A percentile compares a stretch with the other conserved stretches of the same genome.
These are phyloP conservation scores for Boletus vermiculosoides DNA, from an alignment of 768 basidiomycete genomes.

Conservation along the genomic window DNA sequence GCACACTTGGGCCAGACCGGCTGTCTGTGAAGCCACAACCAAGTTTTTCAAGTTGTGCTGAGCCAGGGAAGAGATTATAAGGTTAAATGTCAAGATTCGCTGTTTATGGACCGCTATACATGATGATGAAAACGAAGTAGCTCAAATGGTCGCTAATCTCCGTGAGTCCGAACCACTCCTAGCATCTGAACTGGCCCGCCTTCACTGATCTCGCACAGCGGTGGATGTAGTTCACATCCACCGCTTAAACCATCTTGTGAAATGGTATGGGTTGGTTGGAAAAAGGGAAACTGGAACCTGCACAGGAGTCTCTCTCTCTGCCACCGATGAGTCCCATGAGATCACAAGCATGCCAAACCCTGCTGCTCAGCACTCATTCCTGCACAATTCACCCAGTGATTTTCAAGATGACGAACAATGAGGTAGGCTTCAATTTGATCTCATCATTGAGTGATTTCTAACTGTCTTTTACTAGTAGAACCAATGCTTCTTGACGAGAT, in stretches of 20 bases:
- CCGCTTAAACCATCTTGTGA: not conserved
- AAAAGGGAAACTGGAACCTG: not conserved
- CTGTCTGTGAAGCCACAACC: not conserved
- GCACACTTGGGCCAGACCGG: not conserved
- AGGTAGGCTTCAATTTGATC: not conserved
- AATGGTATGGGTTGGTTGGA: not conserved
- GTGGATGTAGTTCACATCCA: not conserved
- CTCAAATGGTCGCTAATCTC: not conserved
- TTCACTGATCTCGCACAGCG: not conserved
- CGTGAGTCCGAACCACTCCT: not conserved
- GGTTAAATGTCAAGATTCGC: not conserved
- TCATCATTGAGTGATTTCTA: not conserved
- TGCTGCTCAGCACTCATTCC: not conserved
- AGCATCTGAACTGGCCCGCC: not conserved
- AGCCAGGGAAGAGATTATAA: not conserved
- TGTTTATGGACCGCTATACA: not conserved
- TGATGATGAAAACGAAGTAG: not conserved
- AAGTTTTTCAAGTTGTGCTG: not conserved
- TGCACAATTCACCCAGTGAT: not conserved
- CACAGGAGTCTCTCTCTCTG: not conserved
- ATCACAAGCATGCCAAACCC: not conserved
- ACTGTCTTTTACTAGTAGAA: not conserved
- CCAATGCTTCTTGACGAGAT: not conserved
- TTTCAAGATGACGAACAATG: not conserved
- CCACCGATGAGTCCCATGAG: not conserved